A percentile compares a stretch with the other conserved stretches of the same genome.
These are phyloP conservation scores for Xylaria sp. DNA, from an alignment of 2,329 filamentous ascomycete species.

Conservation along the genomic window DNA sequence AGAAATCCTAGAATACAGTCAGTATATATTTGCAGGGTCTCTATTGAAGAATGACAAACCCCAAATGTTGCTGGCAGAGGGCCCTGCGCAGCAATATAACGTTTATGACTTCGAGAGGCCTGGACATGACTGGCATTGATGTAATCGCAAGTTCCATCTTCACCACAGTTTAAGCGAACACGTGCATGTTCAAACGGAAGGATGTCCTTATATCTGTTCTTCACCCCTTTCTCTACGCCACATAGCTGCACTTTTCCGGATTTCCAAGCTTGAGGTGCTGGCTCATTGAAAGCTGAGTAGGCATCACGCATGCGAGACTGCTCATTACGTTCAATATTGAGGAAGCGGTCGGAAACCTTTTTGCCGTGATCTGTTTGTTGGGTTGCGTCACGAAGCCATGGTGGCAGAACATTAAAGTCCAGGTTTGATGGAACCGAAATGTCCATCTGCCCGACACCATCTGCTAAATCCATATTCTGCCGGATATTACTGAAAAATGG, in stretches of 20 bases:
- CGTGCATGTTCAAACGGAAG: slow-evolving; percentile 93
- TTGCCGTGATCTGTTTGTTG: slow-evolving; percentile 75
- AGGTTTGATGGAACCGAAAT: slow-evolving; percentile 54
- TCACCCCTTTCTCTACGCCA: slow-evolving; percentile 90
- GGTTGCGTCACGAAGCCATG: slow-evolving; percentile 76
- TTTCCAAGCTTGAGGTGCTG: slow-evolving; percentile 39
- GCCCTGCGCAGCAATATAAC: slow-evolving; percentile 94
- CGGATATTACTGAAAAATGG: slow-evolving; percentile 97
- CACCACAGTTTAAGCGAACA: slow-evolving; percentile 75
- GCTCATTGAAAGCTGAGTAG: slow-evolving; percentile 57
- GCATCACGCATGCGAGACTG: slow-evolving; percentile 91
- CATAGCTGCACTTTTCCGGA: slow-evolving; percentile 70
- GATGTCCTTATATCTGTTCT: slow-evolving; percentile 98
- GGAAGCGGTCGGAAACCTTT: slow-evolving; percentile 79
- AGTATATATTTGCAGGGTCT: slow-evolving; percentile 23
- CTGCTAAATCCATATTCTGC: slow-evolving; percentile 93
- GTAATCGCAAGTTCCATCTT: slow-evolving; percentile 80
- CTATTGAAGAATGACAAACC: slow-evolving; percentile 56
- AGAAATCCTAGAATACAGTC: slow-evolving; percentile 76
- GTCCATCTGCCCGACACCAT: slow-evolving; percentile 86
- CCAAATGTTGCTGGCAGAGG: slow-evolving; percentile 91
- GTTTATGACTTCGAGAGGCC: slow-evolving; percentile 81
- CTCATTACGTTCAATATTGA: slow-evolving; percentile 82
- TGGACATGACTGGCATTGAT: slow-evolving; percentile 92
- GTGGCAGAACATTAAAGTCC: slow-evolving; percentile 63